Conservation (phyloP, 495 filamentous ascomycete species). For the Trichoderma asperelloides region DNA sequence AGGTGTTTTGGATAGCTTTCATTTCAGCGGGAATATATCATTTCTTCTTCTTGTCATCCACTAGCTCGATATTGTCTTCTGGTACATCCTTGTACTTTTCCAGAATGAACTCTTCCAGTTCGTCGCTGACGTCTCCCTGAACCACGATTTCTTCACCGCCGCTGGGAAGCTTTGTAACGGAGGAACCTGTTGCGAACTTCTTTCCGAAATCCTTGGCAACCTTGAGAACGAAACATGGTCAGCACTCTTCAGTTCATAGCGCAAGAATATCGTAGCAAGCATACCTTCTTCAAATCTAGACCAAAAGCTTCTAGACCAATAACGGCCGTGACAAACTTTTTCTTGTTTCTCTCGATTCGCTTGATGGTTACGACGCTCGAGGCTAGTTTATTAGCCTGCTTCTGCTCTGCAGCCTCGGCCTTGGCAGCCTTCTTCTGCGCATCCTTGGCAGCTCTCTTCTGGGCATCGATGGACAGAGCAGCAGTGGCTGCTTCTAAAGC, state of each 20-base stretch:
- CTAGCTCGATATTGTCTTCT: conserved; percentile 85
- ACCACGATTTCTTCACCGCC: conserved; percentile 96
- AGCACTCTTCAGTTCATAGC: conserved; percentile 15
- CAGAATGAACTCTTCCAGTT: conserved; percentile 81
- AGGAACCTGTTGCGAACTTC: conserved; percentile 90
- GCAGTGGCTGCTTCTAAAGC: conserved; percentile 73
- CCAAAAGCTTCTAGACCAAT: conserved; percentile 82
- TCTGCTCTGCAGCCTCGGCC: conserved; percentile 72
- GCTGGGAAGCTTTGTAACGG: conserved; percentile 76
- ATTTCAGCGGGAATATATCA: conserved; percentile 21
- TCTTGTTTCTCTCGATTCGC: conserved; percentile 94
- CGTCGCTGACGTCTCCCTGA: conserved; percentile 92
- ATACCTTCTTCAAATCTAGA: conserved; percentile 81
- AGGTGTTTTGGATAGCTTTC: conserved; percentile 5
- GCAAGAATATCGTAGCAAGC: conserved; percentile 12
- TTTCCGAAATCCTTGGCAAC: conserved; percentile 76
- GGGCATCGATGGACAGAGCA: conserved; percentile 75
- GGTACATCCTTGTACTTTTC: conserved; percentile 81
- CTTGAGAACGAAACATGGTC: conserved; percentile 21
- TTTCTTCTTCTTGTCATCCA: conserved; percentile 94
- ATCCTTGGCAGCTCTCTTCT: conserved; percentile 88
- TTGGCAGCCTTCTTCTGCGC: conserved; percentile 84
- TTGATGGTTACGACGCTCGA: conserved; percentile 82
- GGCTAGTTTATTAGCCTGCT: conserved; percentile 66
- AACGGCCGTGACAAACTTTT: conserved; percentile 91